Conservation (phyloP, 2,329 filamentous ascomycete species). For the Geosmithia flava region DNA sequence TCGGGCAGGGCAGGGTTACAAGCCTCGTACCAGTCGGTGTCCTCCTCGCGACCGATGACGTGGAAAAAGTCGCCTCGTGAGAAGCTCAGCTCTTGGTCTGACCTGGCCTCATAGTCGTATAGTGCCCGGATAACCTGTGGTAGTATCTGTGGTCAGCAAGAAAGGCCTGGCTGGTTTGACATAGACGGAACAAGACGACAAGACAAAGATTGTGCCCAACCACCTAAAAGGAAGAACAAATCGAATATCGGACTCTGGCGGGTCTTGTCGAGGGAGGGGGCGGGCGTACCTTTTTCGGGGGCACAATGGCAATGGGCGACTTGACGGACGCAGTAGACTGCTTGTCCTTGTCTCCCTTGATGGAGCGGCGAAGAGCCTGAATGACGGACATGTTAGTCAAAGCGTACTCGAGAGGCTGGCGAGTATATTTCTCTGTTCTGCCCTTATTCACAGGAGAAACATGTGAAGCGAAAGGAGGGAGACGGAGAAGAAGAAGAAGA, state of each 20-base stretch:
- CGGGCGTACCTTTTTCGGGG: conserved; percentile 73
- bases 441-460: too few species aligned
- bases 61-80: conserved; percentile 95
- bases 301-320: conserved; percentile 76
- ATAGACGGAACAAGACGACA: too few species aligned
- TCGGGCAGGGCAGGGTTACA: conserved; percentile 86
- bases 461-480: too few species aligned
- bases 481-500: too few species aligned
- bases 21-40: conserved; percentile 94
- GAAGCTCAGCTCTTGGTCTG: conserved; percentile 73
- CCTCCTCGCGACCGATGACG: conserved; percentile 91
- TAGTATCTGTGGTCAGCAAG: too few species aligned
- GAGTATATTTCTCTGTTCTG: too few species aligned
- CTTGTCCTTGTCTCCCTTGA: conserved; percentile 79
- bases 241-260: too few species aligned
- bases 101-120: conserved; percentile 77
- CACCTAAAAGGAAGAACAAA: too few species aligned
- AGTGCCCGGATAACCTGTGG: conserved; percentile 90
- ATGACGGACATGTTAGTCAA: conserved; percentile 22
- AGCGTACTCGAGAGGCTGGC: too few species aligned
- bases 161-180: too few species aligned
- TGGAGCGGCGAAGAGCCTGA: conserved; percentile 72
- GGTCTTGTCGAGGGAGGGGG: conserved; percentile 1
- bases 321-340: conserved; percentile 66
- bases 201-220: too few species aligned